phyloP scores from a whole-genome alignment of 129 eudicot species.

The Arctium minus region DNA sequence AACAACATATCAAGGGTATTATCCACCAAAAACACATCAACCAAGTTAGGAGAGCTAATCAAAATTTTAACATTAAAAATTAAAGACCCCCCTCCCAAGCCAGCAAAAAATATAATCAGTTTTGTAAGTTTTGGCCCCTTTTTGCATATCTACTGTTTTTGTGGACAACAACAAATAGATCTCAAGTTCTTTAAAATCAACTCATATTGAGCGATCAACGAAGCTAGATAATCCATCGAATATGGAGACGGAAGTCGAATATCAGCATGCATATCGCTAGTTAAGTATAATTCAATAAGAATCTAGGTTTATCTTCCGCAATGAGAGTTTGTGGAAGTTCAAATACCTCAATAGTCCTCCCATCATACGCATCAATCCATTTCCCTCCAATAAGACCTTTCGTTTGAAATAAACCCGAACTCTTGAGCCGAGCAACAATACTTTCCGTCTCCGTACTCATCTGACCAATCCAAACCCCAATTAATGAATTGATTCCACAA shows the following conservation, averaged over 20 bases:
- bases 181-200: not conserved
- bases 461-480: too few relatives aligned
- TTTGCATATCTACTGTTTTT: not conserved
- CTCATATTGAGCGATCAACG: not conserved
- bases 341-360: conserved; percentile 62
- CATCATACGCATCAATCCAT: conserved; percentile 86
- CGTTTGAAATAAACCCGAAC: conserved; percentile 52
- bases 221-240: not conserved
- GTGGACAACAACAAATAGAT: not conserved
- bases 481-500: too few relatives aligned
- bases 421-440: conserved; percentile 43
- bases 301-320: not conserved
- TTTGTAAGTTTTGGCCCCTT: not conserved
- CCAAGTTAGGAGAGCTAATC: not conserved
- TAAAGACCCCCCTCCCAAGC: not conserved
- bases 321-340: not conserved
- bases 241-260: too few relatives aligned
- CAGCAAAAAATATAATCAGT: not conserved
- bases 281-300: not conserved
- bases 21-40: not conserved
- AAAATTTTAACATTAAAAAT: too few relatives aligned
- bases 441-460: too few relatives aligned
- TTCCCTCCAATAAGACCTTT: conserved; percentile 83
- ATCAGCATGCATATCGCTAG: not conserved
- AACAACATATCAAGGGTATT: not conserved